Evolutionary conservation across 2,329 filamentous ascomycete species (phyloP), one percentile per base, ranked within the genome.

Genomic region (Sarocladium strictum): DNA sequence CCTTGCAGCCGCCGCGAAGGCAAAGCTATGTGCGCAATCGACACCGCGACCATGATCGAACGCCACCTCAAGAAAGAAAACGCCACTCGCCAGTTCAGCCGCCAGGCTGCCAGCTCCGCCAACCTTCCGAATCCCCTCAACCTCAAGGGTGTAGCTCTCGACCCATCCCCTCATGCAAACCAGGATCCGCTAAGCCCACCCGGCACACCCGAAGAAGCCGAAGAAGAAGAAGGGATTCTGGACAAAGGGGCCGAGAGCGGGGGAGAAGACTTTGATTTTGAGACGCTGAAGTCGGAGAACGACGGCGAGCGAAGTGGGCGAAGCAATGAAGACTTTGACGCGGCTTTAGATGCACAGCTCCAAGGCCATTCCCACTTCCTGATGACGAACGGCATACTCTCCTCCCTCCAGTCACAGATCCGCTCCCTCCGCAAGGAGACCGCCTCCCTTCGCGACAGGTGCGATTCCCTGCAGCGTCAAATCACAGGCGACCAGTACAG

Each of bases 41-140:
- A 52, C 24, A 29, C 17, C 17, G 19, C 43, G 4, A 17, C 15
- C 7, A 52, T 54, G 23, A 38, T 54, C 35, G 53, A 50, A 7
- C 15, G 23, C 12, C 55, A 56, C 37, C 45, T 56, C 40, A 50
- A 54, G n/a, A 54, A 52, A 21, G 55, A 56, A 38, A 24, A 52
- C 26, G 19, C 23, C 9, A 17, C 10, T 4, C 40, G 51, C n/a
- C 21, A 37, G 3, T 12, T 11, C 17, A 29, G 19, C n/a, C 37
- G 38, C 19, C 21, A 21, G 7, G 7, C 3, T 5, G 10, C 35
- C 35, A 10, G 9, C 35, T 38, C 35, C 35, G n/a, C 6, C 35
- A 5, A 38, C 5, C 11, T 19, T n/a, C 35, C 35, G n/a, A n/a
- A n/a, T n/a, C 35, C 17, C 7, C 21, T 12, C 32, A 23, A 38